Evolutionary conservation across 768 basidiomycete species (phyloP).

Genomic region (Fistulinella prunicolor): DNA sequence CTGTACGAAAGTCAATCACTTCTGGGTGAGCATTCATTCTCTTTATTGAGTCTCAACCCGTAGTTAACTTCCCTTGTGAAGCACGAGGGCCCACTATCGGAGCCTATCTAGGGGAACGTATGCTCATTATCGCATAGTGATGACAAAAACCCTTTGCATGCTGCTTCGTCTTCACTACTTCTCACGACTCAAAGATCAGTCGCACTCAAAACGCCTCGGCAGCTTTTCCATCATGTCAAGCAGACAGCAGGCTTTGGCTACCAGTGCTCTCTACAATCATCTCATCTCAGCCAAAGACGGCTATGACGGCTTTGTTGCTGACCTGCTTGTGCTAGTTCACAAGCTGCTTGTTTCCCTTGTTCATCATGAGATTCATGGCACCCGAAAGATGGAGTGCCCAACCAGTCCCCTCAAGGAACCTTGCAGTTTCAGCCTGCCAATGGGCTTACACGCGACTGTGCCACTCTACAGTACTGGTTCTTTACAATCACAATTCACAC

Average conservation of each 20-base stretch:
- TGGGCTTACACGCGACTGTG: not conserved
- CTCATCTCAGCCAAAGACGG: not conserved
- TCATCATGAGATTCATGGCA: not conserved
- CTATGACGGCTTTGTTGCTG: too few relatives aligned
- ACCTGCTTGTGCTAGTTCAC: too few relatives aligned
- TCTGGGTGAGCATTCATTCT: not conserved
- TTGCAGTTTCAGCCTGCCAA: not conserved
- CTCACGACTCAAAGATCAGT: not conserved
- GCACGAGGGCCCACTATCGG: not conserved
- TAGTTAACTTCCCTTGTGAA: not conserved
- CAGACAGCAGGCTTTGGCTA: not conserved
- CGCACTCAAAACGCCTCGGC: not conserved
- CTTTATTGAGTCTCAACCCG: too few relatives aligned
- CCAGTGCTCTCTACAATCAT: not conserved
- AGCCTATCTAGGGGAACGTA: not conserved
- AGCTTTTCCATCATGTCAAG: not conserved
- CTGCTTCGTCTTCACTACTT: not conserved
- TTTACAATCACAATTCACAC: not conserved
- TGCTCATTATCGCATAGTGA: not conserved
- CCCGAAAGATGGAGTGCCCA: constrained; percentile 1
- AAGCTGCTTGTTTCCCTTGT: not conserved
- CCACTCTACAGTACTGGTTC: not conserved
- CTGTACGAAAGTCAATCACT: not conserved
- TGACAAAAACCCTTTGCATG: not conserved
- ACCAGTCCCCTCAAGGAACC: not conserved